Evolutionary conservation across 208 protist genomes (phyloP).

Genomic region (Lotmaria passim): DNA sequence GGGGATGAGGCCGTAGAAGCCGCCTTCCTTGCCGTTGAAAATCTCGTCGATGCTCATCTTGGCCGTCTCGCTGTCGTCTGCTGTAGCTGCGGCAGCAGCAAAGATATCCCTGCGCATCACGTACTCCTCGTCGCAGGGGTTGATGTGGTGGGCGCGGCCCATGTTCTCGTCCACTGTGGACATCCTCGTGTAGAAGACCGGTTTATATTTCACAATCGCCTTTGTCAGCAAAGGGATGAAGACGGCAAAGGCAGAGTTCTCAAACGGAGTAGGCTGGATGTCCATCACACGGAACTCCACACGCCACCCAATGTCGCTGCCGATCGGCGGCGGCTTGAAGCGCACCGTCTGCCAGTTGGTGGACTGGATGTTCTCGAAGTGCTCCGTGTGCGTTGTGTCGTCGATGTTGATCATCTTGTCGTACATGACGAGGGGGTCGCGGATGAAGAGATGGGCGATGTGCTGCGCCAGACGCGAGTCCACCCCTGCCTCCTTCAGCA

Average conservation of each 20-base stretch:
- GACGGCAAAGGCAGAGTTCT: conserved; percentile 98
- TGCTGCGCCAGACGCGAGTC: conserved; percentile 95
- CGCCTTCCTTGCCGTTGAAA: conserved; percentile 92
- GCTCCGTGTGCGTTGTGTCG: conserved; percentile 92
- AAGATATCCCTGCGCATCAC: conserved; percentile 95
- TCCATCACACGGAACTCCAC: conserved; percentile 98
- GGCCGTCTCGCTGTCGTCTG: conserved; percentile 58
- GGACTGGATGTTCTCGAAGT: conserved; percentile 99
- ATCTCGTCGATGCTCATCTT: conserved; percentile 95
- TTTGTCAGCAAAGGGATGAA: conserved; percentile 96
- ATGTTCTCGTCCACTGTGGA: conserved; percentile 98
- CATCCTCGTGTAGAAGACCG: conserved; percentile 97
- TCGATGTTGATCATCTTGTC: conserved; percentile 94
- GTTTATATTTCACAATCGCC: conserved; percentile 95
- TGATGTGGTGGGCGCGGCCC: conserved; percentile 90
- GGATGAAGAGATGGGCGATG: conserved; percentile 98
- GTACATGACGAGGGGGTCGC: conserved; percentile 98
- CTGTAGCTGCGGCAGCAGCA: conserved; percentile 28
- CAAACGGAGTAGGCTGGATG: conserved; percentile 97
- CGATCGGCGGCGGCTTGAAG: conserved; percentile 95
- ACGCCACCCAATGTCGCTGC: conserved; percentile 93
- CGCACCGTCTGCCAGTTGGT: conserved; percentile 98
- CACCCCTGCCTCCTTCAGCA: conserved; percentile 85
- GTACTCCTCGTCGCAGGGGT: conserved; percentile 92
- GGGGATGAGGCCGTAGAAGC: conserved; percentile 94